Evolutionary conservation across 306 rosid species (phyloP).

Genomic region (Cicer chorassanicum): DNA sequence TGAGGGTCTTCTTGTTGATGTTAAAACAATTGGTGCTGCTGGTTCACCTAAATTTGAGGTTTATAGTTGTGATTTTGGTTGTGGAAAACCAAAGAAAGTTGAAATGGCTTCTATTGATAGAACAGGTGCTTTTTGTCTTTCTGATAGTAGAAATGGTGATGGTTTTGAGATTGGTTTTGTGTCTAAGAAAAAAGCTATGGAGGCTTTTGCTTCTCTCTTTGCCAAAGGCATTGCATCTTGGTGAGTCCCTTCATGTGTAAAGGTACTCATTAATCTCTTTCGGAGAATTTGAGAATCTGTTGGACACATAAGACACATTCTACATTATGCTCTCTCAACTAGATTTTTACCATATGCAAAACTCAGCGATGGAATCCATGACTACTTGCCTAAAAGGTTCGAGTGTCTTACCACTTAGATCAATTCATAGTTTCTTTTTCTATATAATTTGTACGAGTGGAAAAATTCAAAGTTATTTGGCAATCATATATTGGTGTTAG

Average conservation of each 20-base stretch:
- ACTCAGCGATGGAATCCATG: too few relatives aligned
- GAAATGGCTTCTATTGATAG: conserved; percentile 52
- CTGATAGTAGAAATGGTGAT: conserved; percentile 48
- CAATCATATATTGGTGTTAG: too few relatives aligned
- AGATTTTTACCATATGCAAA: too few relatives aligned
- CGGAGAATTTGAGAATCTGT: too few relatives aligned
- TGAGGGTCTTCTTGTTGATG: background rate
- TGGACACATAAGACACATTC: too few relatives aligned
- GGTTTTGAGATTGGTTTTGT: conserved; percentile 56
- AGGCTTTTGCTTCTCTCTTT: conserved; percentile 48
- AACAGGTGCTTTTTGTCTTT: conserved; percentile 46
- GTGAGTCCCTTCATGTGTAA: background rate
- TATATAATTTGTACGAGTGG: too few relatives aligned
- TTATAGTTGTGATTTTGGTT: conserved; percentile 61
- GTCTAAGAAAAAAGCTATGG: conserved; percentile 32
- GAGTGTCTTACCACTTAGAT: too few relatives aligned
- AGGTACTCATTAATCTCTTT: too few relatives aligned
- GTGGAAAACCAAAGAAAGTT: conserved; percentile 68
- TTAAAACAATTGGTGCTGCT: conserved; percentile 35
- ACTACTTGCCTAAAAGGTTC: too few relatives aligned
- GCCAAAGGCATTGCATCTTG: conserved; percentile 26
- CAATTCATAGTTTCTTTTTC: too few relatives aligned
- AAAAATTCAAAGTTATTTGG: too few relatives aligned
- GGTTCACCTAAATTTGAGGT: conserved; percentile 61
- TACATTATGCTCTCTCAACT: too few relatives aligned